Base-by-base conservation (phyloP, 2,329 filamentous ascomycete genomes). In the Stagonosporopsis chrysanthemi region DNA sequence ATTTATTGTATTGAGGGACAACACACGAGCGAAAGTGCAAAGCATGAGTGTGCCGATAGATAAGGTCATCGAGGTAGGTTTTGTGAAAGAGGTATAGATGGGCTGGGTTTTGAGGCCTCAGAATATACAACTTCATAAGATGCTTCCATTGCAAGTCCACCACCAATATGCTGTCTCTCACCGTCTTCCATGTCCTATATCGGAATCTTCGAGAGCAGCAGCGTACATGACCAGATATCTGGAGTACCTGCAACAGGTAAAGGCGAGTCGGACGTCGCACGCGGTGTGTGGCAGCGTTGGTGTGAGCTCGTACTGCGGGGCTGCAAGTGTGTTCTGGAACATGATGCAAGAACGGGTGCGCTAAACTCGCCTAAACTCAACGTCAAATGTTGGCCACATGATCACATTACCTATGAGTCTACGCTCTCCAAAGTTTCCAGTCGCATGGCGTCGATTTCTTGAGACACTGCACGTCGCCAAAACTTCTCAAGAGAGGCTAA, bases 1-100 rank as follows among this genome's bases (percentile, higher is more conserved):
- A 0, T 90, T 89, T 61, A 72, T 90, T 58, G 88, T 86, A 78
- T 80, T 90, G 45, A 75, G 87, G 38, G 87, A 90, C 38, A 90
- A 89, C 63, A 86, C 85, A 7, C 77, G 87, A 46, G 82, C 84
- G 2, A 90, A 90, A 78, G 84, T 90, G 73, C 85, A 86, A n/a
- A 86, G 87, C 63, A 73, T 90, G 56, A 77, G 83, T 47, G 76
- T 89, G 42, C 81, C 83, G 0, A 81, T 84, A 56, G 86, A 89
- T 56, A 81, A 83, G 46, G 71, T 90, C 44, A 83, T 90, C 17
- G 88, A 90, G 75, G 86, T 90, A 19, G 88, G 88, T 0, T 90
- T 89, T 69, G 82, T 90, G 1, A 89, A 88, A 74, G 85, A 89
- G 61, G 85, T 89, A 51, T 87, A 66, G 66, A 19, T 19, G n/a